A percentile compares a stretch with the other conserved stretches of the same genome.
Evolutionary conservation across 495 filamentous ascomycete genomes (phyloP).

Genomic region (Rostrohypoxylon terebratum): DNA sequence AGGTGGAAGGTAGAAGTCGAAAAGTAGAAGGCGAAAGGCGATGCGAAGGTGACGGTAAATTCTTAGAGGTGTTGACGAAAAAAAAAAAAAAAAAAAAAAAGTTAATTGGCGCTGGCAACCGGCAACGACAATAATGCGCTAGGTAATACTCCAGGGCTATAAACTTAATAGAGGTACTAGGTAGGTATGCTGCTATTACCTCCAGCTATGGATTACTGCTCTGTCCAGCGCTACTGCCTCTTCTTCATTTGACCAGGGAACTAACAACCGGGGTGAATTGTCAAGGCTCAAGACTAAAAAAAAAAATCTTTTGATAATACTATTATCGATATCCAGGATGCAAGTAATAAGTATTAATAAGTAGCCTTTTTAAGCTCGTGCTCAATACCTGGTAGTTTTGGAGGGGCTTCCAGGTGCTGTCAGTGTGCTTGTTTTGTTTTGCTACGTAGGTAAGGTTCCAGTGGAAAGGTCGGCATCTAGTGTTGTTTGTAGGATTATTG

Average conservation of each 20-base stretch:
- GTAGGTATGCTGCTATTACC: background rate
- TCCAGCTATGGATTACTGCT: no score
- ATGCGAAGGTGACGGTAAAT: background rate
- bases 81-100: background rate
- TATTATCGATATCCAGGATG: background rate
- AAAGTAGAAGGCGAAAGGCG: background rate
- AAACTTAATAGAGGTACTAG: no score
- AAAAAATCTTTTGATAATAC: conserved; percentile 8
- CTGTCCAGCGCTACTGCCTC: background rate
- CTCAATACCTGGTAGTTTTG: background rate
- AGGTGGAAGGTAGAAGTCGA: background rate
- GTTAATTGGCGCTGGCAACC: background rate
- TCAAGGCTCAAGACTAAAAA: conserved; percentile 5
- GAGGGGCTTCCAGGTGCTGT: background rate
- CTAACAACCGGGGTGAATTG: background rate
- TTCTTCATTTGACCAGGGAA: background rate
- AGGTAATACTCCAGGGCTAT: no score
- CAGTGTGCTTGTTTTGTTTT: background rate
- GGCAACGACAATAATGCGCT: conserved; percentile 9
- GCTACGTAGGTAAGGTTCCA: no score
- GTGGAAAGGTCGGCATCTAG: background rate
- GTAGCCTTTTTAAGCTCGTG: conserved; percentile 7
- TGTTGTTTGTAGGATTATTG: background rate
- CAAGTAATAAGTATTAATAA: background rate
- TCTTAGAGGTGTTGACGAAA: background rate